Percentiles rank a stretch among this genome's conserved stretches.
These are phyloP conservation scores for Penicillium sp. DNA, from an alignment of 2,329 filamentous ascomycete species.

Conservation along the genomic window DNA sequence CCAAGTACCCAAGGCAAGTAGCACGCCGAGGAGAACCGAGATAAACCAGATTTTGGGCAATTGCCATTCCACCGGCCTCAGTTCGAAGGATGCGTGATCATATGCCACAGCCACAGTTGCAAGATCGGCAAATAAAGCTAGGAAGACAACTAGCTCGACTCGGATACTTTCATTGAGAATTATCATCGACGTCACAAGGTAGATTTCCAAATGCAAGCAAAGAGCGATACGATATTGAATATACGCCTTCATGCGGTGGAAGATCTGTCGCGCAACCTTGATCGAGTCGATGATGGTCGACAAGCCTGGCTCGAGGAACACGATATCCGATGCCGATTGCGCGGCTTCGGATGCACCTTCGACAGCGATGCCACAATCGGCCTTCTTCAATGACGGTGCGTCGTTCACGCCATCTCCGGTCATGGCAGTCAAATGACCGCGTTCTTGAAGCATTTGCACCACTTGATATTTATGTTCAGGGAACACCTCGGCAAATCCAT, in stretches of 20 bases:
- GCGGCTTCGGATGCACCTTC: constrained; percentile 67
- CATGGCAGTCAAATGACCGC: constrained; percentile 67
- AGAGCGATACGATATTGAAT: constrained; percentile 73
- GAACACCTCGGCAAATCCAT: constrained; percentile 69
- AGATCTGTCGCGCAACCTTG: constrained; percentile 68
- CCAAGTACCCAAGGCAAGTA: constrained; percentile 69
- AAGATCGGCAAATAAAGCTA: constrained; percentile 72
- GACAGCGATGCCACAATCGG: constrained; percentile 67
- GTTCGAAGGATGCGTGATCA: constrained; percentile 73
- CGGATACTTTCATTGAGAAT: constrained; percentile 73
- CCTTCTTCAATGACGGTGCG: constrained; percentile 66
- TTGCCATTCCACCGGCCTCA: constrained; percentile 73
- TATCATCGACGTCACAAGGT: constrained; percentile 70
- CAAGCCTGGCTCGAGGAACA: constrained; percentile 66
- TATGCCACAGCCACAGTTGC: constrained; percentile 77
- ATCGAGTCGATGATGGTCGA: constrained; percentile 67
- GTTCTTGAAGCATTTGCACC: constrained; percentile 68
- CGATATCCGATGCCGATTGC: constrained; percentile 66
- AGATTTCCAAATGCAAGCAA: constrained; percentile 68
- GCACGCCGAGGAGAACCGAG: constrained; percentile 51
- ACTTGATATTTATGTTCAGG: constrained; percentile 72
- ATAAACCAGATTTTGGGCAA: constrained; percentile 78
- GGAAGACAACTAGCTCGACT: constrained; percentile 69
- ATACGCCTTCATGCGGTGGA: constrained; percentile 73
- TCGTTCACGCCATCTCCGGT: constrained; percentile 72